These are phyloP conservation scores for Psilocybe cyanescens DNA, from an alignment of 768 basidiomycete species.

Conservation along the genomic window DNA sequence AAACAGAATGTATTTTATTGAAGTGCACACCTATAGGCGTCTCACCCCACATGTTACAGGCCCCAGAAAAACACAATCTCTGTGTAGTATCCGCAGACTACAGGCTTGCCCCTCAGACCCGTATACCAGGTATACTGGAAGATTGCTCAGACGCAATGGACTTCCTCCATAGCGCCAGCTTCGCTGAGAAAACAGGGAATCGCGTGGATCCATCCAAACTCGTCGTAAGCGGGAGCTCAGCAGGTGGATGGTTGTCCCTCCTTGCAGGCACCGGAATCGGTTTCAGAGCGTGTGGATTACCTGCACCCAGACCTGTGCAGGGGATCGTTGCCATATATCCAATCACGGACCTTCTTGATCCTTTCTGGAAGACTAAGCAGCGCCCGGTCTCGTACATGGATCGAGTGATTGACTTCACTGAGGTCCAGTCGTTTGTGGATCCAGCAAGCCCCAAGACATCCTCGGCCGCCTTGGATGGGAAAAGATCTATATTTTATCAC, in stretches of 20 bases:
- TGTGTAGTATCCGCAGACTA: constrained; percentile 39
- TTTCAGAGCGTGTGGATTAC: constrained; percentile 33
- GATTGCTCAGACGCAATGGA: constrained; percentile 39
- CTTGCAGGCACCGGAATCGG: constrained; percentile 40
- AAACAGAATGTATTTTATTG: not conserved
- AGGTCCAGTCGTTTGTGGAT: constrained; percentile 35
- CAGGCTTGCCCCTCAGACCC: constrained; percentile 39
- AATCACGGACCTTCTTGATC: constrained; percentile 38
- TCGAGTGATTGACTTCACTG: constrained; percentile 30
- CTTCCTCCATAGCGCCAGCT: constrained; percentile 30
- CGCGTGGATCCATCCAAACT: constrained; percentile 33
- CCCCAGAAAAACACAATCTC: constrained; percentile 34
- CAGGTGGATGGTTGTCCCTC: constrained; percentile 42
- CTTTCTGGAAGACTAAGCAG: constrained; percentile 41
- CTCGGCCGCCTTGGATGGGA: constrained; percentile 26
- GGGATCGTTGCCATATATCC: constrained; percentile 41
- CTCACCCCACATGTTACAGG: constrained; percentile 37
- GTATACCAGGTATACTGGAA: constrained; percentile 36
- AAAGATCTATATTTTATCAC: constrained; percentile 35
- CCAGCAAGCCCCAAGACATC: constrained; percentile 28
- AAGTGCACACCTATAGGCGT: constrained; percentile 20
- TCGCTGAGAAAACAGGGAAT: constrained; percentile 28
- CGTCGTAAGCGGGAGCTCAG: constrained; percentile 40
- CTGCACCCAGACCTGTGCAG: constrained; percentile 27
- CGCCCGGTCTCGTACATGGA: constrained; percentile 36